phyloP scores from a whole-genome alignment of 2,329 filamentous ascomycete genomes.

The Fusarium cyanostomum region DNA sequence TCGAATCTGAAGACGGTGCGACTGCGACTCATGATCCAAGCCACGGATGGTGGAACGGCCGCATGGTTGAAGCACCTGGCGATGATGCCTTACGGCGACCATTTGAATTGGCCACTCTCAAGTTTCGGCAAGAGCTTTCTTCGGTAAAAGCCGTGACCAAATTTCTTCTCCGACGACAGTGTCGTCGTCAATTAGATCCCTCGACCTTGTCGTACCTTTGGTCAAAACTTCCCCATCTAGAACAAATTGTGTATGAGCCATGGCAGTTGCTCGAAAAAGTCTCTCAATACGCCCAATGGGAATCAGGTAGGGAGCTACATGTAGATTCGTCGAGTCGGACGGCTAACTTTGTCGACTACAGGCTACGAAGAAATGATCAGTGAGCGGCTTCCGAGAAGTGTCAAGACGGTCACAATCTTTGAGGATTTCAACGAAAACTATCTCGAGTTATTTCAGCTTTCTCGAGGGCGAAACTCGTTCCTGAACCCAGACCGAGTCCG shows the following conservation, averaged over 20 bases:
- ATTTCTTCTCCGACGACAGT: constrained; percentile 20
- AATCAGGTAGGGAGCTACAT: neutral
- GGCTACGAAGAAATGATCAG: neutral
- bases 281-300: neutral
- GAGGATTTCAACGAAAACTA: constrained; percentile 31
- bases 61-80: neutral
- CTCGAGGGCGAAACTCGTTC: neutral
- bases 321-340: neutral
- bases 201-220: neutral
- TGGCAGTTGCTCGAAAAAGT: constrained; percentile 2
- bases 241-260: constrained; percentile 17
- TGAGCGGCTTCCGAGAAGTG: constrained; percentile 1
- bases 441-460: constrained; percentile 1
- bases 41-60: constrained; percentile 10
- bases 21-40: neutral
- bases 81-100: constrained; percentile 7
- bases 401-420: constrained; percentile 36
- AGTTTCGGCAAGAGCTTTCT: constrained; percentile 1
- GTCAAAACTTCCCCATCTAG: constrained; percentile 10
- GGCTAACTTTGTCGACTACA: neutral
- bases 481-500: constrained; percentile 7
- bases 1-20: neutral
- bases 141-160: constrained; percentile 13
- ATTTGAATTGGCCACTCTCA: neutral
- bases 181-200: constrained; percentile 15